A percentile compares a stretch with the other conserved stretches of the same genome.
phyloP scores from a whole-genome alignment of 2,329 filamentous ascomycete species.

The Aulographum hederae region DNA sequence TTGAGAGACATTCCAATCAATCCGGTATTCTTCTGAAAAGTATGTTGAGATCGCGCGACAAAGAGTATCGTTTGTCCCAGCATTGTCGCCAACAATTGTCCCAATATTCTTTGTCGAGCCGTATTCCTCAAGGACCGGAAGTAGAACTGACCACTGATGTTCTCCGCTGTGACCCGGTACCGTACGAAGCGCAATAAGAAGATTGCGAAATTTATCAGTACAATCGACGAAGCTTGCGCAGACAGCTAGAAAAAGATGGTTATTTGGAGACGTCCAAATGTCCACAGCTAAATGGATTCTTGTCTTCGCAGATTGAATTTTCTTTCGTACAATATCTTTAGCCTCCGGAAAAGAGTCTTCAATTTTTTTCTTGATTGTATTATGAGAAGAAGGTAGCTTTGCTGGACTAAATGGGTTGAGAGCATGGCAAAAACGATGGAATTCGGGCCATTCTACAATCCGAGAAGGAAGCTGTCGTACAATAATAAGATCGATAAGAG shows the following conservation, averaged over 20 bases:
- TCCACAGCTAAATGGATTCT: neutral
- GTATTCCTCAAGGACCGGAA: neutral
- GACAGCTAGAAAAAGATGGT: neutral
- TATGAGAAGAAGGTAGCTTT: too few relatives aligned
- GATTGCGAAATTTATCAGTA: conserved; percentile 1
- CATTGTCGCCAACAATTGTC: neutral
- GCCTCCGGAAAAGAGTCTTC: conserved; percentile 1
- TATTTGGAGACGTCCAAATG: conserved; percentile 1
- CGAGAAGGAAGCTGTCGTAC: too few relatives aligned
- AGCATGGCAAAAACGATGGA: too few relatives aligned
- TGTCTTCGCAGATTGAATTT: neutral
- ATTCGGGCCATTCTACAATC: too few relatives aligned
- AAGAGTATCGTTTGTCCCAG: conserved; percentile 1
- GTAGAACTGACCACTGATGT: neutral
- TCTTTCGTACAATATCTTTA: conserved; percentile 1
- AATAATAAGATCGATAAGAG: too few relatives aligned
- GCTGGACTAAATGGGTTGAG: too few relatives aligned
- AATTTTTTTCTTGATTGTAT: too few relatives aligned
- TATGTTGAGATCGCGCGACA: neutral
- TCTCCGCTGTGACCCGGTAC: neutral
- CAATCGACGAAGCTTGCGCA: neutral
- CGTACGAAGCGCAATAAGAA: neutral
- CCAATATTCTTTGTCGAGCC: neutral
- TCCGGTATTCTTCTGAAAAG: neutral
- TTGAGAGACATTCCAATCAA: neutral